Evolutionary conservation across 1,139 yeast genomes (phyloP).

Genomic region (Blastobotrys petasosporus): DNA sequence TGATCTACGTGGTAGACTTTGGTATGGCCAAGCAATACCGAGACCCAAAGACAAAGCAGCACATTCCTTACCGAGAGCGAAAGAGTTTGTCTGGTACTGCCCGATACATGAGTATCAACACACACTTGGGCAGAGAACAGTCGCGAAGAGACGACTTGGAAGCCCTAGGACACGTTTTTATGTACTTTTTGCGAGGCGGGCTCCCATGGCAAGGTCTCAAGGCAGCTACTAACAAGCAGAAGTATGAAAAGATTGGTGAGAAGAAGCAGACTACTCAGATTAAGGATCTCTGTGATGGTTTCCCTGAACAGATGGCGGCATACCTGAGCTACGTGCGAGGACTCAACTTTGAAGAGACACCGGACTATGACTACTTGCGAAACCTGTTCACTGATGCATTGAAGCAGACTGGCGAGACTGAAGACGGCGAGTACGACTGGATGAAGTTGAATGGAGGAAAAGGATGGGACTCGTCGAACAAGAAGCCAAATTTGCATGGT

Average conservation of each 20-base stretch:
- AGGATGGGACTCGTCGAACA: constrained; percentile 83
- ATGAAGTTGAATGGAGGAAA: constrained; percentile 84
- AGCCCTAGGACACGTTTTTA: constrained; percentile 90
- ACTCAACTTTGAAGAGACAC: constrained; percentile 85
- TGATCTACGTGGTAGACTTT: constrained; percentile 57
- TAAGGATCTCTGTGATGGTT: constrained; percentile 68
- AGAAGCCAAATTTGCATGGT: constrained; percentile 86
- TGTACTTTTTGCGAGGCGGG: constrained; percentile 87
- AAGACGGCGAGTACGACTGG: constrained; percentile 93
- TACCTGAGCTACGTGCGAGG: constrained; percentile 79
- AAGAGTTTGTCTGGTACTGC: constrained; percentile 95
- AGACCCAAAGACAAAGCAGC: constrained; percentile 91
- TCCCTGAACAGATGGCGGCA: constrained; percentile 82
- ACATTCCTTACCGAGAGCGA: constrained; percentile 93
- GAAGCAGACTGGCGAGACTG: constrained; percentile 61
- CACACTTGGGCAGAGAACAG: constrained; percentile 96
- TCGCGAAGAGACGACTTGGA: constrained; percentile 93
- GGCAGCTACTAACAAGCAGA: constrained; percentile 96
- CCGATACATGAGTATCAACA: constrained; percentile 94
- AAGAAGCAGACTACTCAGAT: constrained; percentile 85
- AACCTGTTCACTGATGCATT: constrained; percentile 69
- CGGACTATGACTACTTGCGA: constrained; percentile 84
- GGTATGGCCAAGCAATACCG: constrained; percentile 98
- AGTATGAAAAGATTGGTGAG: constrained; percentile 94
- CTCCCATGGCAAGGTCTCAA: constrained; percentile 98